A percentile compares a stretch with the other conserved stretches of the same genome.
Conservation (phyloP, 495 filamentous ascomycete genomes). For the Neurospora intermedia region DNA sequence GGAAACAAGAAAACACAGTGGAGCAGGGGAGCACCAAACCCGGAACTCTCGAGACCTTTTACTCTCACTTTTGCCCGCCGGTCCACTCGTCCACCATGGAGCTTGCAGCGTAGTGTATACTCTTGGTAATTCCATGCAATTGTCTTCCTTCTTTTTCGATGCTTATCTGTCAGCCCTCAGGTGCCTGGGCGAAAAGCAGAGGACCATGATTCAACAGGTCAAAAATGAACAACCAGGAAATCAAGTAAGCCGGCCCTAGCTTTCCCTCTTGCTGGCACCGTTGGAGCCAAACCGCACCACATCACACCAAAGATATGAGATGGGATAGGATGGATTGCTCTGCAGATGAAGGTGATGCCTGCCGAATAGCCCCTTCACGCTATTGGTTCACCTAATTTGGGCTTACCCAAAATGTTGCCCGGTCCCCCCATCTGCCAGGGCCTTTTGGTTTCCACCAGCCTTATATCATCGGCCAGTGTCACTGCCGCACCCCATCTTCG, state of each 20-base stretch:
- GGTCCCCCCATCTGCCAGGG: background rate
- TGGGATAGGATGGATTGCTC: background rate
- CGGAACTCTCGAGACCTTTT: background rate
- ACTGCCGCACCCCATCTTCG: slow-evolving; percentile 4
- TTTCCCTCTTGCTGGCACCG: background rate
- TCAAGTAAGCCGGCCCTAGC: background rate
- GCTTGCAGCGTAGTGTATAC: background rate
- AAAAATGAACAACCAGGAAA: background rate
- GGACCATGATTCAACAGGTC: background rate
- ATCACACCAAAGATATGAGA: background rate
- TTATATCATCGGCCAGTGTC: slow-evolving; percentile 21
- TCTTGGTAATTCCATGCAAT: background rate
- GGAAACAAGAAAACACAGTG: slow-evolving; percentile 7
- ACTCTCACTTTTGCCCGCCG: background rate
- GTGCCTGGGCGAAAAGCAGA: background rate
- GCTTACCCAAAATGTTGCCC: background rate
- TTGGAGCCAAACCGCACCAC: background rate
- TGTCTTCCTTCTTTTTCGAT: background rate
- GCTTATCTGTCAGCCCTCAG: background rate
- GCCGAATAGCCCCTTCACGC: slow-evolving; percentile 7
- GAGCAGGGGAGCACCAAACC: background rate
- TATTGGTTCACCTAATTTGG: slow-evolving; percentile 12
- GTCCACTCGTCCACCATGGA: background rate
- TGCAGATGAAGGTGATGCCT: slow-evolving; percentile 2
- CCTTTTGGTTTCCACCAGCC: slow-evolving; percentile 4